A percentile compares a stretch with the other conserved stretches of the same genome.
These are phyloP conservation scores for Plantago ovata DNA, from an alignment of 257 asterid species.

Conservation along the genomic window DNA sequence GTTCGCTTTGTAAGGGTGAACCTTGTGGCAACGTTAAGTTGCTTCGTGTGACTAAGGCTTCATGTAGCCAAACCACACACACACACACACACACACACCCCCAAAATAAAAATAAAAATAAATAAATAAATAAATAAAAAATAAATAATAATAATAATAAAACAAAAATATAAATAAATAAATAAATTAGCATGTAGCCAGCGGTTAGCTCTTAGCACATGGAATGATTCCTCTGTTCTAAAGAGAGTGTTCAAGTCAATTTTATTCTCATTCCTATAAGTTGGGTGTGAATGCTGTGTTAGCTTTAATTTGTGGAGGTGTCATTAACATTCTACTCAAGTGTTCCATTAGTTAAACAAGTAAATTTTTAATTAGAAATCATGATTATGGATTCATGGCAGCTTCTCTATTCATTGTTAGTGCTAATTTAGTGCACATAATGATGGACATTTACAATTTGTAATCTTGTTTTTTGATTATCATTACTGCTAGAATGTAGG, in stretches of 20 bases:
- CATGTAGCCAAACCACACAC: too few species aligned
- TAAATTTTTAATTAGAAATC: not conserved
- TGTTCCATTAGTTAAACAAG: constrained; percentile 11
- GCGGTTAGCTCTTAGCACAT: too few species aligned
- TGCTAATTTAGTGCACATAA: constrained; percentile 20
- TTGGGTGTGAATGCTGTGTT: constrained; percentile 1
- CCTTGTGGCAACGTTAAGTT: too few species aligned
- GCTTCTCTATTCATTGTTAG: constrained; percentile 5
- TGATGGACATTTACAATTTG: not conserved
- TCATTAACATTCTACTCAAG: not conserved
- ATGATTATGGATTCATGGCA: constrained; percentile 17
- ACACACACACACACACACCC: too few species aligned
- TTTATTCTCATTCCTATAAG: constrained; percentile 8
- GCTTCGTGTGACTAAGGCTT: too few species aligned
- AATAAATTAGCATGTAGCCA: too few species aligned
- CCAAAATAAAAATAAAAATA: too few species aligned
- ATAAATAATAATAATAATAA: too few species aligned
- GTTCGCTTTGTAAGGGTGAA: not conserved
- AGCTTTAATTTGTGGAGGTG: not conserved
- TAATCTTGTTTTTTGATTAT: not conserved
- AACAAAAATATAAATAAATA: too few species aligned
- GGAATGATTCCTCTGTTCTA: too few species aligned
- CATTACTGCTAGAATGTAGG: not conserved
- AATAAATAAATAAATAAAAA: too few species aligned
- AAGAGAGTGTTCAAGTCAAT: not conserved